Percentiles rank a stretch among this genome's conserved stretches.
phyloP scores from a whole-genome alignment of 1,284 basidiomycete species.

The Filobasidium uniguttulatum region DNA sequence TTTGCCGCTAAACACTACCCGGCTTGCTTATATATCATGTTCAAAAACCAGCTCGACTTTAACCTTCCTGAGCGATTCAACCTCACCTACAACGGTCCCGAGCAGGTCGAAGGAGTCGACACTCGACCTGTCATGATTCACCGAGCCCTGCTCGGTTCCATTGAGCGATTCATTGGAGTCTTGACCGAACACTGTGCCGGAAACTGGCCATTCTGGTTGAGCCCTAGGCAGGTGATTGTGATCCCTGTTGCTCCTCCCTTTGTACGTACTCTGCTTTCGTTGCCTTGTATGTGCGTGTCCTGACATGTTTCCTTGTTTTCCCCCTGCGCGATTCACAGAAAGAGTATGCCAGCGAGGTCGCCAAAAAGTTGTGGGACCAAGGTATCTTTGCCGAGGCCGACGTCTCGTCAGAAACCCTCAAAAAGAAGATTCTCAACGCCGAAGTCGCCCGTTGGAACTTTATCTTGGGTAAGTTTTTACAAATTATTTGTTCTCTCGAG shows the following conservation, averaged over 20 bases:
- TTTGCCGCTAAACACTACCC: not conserved
- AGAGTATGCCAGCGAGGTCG: constrained; percentile 76
- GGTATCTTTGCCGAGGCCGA: constrained; percentile 88
- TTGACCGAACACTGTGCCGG: constrained; percentile 95
- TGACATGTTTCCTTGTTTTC: not conserved
- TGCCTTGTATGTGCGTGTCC: constrained; percentile 14
- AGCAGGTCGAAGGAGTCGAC: constrained; percentile 44
- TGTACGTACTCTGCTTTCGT: constrained; percentile 42
- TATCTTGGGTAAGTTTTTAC: constrained; percentile 60
- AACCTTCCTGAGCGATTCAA: constrained; percentile 97
- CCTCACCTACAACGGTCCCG: constrained; percentile 67
- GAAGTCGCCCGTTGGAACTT: constrained; percentile 95
- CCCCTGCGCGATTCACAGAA: constrained; percentile 54
- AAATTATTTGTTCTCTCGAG: not conserved
- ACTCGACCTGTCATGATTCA: constrained; percentile 95
- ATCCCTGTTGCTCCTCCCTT: constrained; percentile 82
- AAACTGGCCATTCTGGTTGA: constrained; percentile 99
- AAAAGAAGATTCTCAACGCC: constrained; percentile 90
- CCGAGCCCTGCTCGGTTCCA: constrained; percentile 83
- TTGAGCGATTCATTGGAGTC: constrained; percentile 95
- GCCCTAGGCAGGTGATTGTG: constrained; percentile 83
- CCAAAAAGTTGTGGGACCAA: constrained; percentile 50
- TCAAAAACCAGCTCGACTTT: constrained; percentile 81
- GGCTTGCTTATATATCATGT: not conserved
- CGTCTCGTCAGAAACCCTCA: constrained; percentile 78